These are phyloP conservation scores for Boletus tomentosulus DNA, from an alignment of 768 basidiomycete species.

Conservation along the genomic window DNA sequence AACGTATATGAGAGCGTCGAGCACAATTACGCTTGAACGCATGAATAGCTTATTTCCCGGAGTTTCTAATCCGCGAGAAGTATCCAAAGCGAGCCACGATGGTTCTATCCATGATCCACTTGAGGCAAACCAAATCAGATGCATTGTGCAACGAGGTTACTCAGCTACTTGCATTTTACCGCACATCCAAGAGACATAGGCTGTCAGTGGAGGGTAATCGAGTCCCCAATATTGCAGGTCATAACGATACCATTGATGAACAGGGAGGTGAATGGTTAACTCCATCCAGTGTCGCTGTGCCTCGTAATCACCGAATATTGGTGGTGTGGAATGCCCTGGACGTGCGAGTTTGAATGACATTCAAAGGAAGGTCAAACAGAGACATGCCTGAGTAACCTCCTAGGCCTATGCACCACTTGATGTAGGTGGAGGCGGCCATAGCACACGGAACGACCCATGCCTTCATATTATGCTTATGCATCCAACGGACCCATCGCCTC, in stretches of 20 bases:
- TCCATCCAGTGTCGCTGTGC: conserved; percentile 98
- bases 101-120: conserved; percentile 51
- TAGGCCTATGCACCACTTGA: conserved; percentile 69
- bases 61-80: conserved; percentile 71
- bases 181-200: conserved; percentile 83
- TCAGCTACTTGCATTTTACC: conserved; percentile 59
- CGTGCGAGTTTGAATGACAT: neutral
- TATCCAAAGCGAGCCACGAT: conserved; percentile 66
- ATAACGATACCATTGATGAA: conserved; percentile 80
- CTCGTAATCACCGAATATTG: conserved; percentile 90
- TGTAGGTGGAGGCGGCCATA: conserved; percentile 48
- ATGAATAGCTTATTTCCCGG: conserved; percentile 68
- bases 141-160: conserved; percentile 1
- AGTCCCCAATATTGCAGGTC: conserved; percentile 91
- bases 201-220: conserved; percentile 93
- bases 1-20: conserved; percentile 72
- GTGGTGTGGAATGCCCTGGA: conserved; percentile 64
- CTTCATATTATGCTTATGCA: conserved; percentile 65
- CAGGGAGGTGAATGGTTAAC: conserved; percentile 71
- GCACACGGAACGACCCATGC: conserved; percentile 55
- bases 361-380: neutral
- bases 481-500: conserved; percentile 70
- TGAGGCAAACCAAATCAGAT: conserved; percentile 4
- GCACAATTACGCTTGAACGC: conserved; percentile 67
- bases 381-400: conserved; percentile 79